A percentile compares a stretch with the other conserved stretches of the same genome.
These are phyloP conservation scores for Amanita polypyramis DNA, from an alignment of 768 basidiomycete genomes.

Conservation along the genomic window DNA sequence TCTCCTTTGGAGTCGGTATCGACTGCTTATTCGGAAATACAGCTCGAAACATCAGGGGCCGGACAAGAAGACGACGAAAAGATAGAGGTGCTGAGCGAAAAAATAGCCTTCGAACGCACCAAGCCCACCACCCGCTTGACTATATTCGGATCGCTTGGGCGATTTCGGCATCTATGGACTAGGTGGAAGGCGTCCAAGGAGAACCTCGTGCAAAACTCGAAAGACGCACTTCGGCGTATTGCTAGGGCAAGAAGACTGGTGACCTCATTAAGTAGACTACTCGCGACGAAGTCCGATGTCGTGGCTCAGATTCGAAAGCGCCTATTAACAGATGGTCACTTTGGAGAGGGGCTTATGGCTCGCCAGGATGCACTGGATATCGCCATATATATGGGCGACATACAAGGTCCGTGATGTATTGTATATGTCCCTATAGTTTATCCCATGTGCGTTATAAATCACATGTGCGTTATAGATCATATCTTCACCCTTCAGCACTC, in stretches of 20 bases:
- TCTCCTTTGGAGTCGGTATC: neutral
- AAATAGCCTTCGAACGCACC: neutral
- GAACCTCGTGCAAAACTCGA: conserved; percentile 14
- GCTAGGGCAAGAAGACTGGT: conserved; percentile 70
- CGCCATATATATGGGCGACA: conserved; percentile 82
- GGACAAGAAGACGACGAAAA: neutral
- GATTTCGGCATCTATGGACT: neutral
- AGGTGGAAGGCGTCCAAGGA: neutral
- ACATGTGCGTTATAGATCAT: conserved; percentile 50
- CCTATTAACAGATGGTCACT: conserved; percentile 31
- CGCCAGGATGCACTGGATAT: conserved; percentile 53
- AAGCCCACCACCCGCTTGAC: neutral
- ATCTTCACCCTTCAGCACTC: conserved; percentile 81
- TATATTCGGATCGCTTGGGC: neutral
- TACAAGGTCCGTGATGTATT: conserved; percentile 52
- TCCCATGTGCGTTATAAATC: conserved; percentile 19
- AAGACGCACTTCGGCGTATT: conserved; percentile 57
- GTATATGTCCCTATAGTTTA: neutral
- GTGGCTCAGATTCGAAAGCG: conserved; percentile 73
- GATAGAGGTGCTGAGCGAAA: neutral
- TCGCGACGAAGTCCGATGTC: conserved; percentile 78
- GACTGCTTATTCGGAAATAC: neutral
- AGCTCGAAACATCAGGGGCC: neutral
- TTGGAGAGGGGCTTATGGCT: conserved; percentile 23
- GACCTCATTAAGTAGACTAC: conserved; percentile 63